These are phyloP conservation scores for Verticillium longisporum DNA, from an alignment of 2,329 filamentous ascomycete genomes.

Conservation along the genomic window DNA sequence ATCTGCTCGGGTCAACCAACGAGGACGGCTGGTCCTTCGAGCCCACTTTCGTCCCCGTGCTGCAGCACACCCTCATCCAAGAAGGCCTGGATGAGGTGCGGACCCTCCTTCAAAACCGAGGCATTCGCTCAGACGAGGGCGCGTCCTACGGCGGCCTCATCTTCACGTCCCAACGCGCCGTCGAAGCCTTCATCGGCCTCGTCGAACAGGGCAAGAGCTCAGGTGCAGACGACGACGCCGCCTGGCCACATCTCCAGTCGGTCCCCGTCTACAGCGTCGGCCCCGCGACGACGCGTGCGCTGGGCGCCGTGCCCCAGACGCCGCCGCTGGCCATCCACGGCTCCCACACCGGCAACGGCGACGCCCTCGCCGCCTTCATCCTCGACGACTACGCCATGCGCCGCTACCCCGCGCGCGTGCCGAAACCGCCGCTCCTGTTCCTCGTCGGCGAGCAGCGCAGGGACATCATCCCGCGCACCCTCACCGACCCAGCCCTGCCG, in stretches of 20 bases:
- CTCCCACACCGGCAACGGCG: slow-evolving; percentile 77
- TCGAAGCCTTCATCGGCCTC: slow-evolving; percentile 66
- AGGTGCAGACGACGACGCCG: slow-evolving; percentile 19
- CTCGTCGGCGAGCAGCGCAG: slow-evolving; percentile 83
- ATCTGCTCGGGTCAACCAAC: slow-evolving; percentile 48
- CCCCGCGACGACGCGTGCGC: slow-evolving; percentile 70
- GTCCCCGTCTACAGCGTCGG: slow-evolving; percentile 71
- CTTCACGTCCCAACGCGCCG: slow-evolving; percentile 78
- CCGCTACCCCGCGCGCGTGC: slow-evolving; percentile 34
- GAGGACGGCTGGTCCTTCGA: slow-evolving; percentile 38
- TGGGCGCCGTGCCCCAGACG: slow-evolving; percentile 47
- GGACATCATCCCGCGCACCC: slow-evolving; percentile 79
- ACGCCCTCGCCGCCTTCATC: slow-evolving; percentile 71
- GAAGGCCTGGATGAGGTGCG: slow-evolving; percentile 48
- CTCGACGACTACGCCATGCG: slow-evolving; percentile 61
- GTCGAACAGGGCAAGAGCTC: slow-evolving; percentile 40
- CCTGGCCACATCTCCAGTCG: slow-evolving; percentile 48
- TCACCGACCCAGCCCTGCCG: slow-evolving; percentile 53
- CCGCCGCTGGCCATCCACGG: slow-evolving; percentile 62
- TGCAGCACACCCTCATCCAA: slow-evolving; percentile 63
- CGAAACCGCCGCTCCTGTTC: slow-evolving; percentile 67
- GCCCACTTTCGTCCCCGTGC: slow-evolving; percentile 68
- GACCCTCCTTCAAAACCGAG: slow-evolving; percentile 35
- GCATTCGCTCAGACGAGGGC: slow-evolving; percentile 28
- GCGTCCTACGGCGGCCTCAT: slow-evolving; percentile 66